These are phyloP conservation scores for Clathrospora elynae DNA, from an alignment of 2,329 filamentous ascomycete species.

Conservation along the genomic window DNA sequence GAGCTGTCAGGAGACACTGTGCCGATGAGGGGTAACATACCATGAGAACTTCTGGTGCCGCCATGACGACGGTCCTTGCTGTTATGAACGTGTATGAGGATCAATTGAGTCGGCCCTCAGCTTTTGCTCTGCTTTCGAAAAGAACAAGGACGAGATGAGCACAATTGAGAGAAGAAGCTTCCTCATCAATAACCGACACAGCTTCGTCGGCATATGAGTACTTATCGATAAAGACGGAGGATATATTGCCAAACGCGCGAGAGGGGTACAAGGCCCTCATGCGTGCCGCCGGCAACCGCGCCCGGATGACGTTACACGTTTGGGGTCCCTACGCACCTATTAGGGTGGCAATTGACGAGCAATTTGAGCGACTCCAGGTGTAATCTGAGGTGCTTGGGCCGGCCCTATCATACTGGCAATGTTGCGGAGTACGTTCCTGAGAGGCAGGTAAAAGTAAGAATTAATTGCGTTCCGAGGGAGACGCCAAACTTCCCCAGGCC, in stretches of 20 bases:
- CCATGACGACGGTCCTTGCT: slow-evolving; percentile 46
- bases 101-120: slow-evolving; percentile 13
- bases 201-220: slow-evolving; percentile 28
- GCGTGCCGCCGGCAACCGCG: slow-evolving; percentile 40
- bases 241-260: slow-evolving; percentile 26
- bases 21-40: slow-evolving; percentile 34
- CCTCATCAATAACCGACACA: slow-evolving; percentile 14
- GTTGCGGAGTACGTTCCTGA: not conserved
- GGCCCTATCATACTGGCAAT: not conserved
- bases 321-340: slow-evolving; percentile 1
- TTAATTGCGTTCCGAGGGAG: slow-evolving; percentile 12
- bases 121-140: slow-evolving; percentile 4
- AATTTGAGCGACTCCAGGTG: slow-evolving; percentile 1
- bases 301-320: slow-evolving; percentile 26
- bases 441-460: not conserved
- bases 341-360: not conserved
- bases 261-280: slow-evolving; percentile 34
- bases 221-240: slow-evolving; percentile 36
- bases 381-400: not conserved
- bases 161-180: slow-evolving; percentile 11
- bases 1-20: not conserved
- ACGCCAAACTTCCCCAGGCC: slow-evolving; percentile 39
- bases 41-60: slow-evolving; percentile 57
- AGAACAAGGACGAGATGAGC: slow-evolving; percentile 4
- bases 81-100: not conserved